Evolutionary conservation across 441 rosid genomes (phyloP).

Genomic region (Adansonia gregorii): DNA sequence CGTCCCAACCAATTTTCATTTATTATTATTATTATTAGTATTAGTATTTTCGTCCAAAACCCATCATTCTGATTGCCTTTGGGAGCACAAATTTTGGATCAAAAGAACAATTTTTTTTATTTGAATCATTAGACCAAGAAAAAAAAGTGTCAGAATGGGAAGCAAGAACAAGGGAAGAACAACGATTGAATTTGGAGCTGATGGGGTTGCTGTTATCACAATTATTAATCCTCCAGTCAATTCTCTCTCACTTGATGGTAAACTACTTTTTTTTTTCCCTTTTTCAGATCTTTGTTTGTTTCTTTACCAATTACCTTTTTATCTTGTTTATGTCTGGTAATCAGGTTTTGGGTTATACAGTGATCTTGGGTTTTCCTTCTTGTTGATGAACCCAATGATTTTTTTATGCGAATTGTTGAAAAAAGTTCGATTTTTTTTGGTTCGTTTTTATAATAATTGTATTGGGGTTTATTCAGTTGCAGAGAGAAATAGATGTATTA

Average conservation of each 20-base stretch:
- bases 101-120: not conserved
- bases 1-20: no score
- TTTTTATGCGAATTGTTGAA: constrained; percentile 3
- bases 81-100: no score
- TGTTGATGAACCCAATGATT: not conserved
- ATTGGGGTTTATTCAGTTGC: not conserved
- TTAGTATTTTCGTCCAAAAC: not conserved
- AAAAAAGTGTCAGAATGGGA: constrained; percentile 33
- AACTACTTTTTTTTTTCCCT: constrained; percentile 4
- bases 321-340: not conserved
- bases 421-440: not conserved
- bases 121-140: not conserved
- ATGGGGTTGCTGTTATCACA: constrained; percentile 88
- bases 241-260: constrained; percentile 89
- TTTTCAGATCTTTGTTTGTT: not conserved
- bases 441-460: not conserved
- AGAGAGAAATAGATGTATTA: not conserved
- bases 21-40: no score
- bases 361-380: constrained; percentile 13
- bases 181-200: constrained; percentile 75
- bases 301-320: not conserved
- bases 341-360: not conserved
- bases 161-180: constrained; percentile 62
- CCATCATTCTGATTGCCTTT: not conserved
- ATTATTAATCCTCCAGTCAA: constrained; percentile 93